A percentile compares a stretch with the other conserved stretches of the same genome.
These are phyloP conservation scores for Fragaria vesca DNA, from an alignment of 306 rosid genomes.

Conservation along the genomic window DNA sequence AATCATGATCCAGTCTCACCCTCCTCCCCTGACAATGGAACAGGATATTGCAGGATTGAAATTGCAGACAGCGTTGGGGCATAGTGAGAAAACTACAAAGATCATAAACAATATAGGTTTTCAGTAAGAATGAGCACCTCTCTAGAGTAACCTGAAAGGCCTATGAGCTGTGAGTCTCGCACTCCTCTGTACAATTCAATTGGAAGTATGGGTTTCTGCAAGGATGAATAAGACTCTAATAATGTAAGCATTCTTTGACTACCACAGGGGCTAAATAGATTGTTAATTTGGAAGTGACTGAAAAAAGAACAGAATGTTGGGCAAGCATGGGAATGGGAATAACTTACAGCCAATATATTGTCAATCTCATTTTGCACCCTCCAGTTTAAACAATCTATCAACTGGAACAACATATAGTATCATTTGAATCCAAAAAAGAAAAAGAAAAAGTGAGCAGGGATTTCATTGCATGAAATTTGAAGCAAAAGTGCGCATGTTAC, in stretches of 20 bases:
- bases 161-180: slow-evolving; percentile 92
- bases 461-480: background rate
- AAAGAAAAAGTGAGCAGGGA: background rate
- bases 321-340: background rate
- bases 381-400: slow-evolving; percentile 83
- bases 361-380: slow-evolving; percentile 89
- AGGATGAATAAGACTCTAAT: slow-evolving; percentile 18
- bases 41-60: slow-evolving; percentile 10
- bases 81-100: background rate
- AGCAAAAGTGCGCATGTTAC: slow-evolving; percentile 37
- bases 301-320: background rate
- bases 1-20: background rate
- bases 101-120: slow-evolving; percentile 4
- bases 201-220: slow-evolving; percentile 90
- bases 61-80: slow-evolving; percentile 3
- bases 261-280: slow-evolving; percentile 12
- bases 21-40: background rate
- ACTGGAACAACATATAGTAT: slow-evolving; percentile 47
- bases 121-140: slow-evolving; percentile 59
- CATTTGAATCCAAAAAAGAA: slow-evolving; percentile 9
- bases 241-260: slow-evolving; percentile 23
- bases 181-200: slow-evolving; percentile 67
- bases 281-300: background rate
- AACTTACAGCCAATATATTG: slow-evolving; percentile 71
- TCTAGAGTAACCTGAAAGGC: slow-evolving; percentile 88